Evolutionary conservation across 2,329 filamentous ascomycete genomes (phyloP).

Genomic region (Pezicula neosporulosa): DNA sequence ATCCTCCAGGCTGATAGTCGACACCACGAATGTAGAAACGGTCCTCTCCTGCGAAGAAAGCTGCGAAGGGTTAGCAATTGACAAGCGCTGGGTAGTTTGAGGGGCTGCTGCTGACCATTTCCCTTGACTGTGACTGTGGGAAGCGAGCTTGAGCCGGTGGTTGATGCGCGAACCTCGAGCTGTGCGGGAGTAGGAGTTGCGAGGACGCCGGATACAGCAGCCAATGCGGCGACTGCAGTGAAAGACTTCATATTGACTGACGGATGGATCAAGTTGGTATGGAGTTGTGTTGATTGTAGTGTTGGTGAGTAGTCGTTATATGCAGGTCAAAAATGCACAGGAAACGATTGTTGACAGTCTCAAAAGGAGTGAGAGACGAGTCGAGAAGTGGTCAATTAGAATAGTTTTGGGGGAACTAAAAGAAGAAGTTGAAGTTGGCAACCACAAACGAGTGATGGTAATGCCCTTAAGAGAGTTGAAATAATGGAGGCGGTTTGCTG

Average conservation of each 20-base stretch:
- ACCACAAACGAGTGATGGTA: slow-evolving; percentile 3
- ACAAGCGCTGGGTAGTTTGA: too few species aligned
- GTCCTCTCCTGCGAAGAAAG: background rate
- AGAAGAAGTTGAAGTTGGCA: background rate
- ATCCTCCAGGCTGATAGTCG: slow-evolving; percentile 63
- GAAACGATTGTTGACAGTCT: background rate
- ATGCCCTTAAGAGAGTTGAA: background rate
- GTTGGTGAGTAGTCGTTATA: background rate
- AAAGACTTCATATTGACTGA: slow-evolving; percentile 2
- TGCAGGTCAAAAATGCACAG: background rate
- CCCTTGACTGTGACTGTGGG: slow-evolving; percentile 5
- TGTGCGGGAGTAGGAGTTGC: background rate
- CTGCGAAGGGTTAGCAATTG: background rate
- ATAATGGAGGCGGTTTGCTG: background rate
- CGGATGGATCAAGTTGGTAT: too few species aligned
- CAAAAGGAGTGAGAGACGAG: slow-evolving; percentile 4
- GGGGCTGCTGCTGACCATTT: slow-evolving; percentile 5
- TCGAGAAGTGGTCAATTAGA: slow-evolving; percentile 1
- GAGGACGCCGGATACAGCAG: background rate
- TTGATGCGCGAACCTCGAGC: background rate
- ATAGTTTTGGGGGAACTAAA: background rate
- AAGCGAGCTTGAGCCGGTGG: background rate
- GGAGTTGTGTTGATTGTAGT: background rate
- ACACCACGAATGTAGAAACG: slow-evolving; percentile 53
- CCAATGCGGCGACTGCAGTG: slow-evolving; percentile 1